These are phyloP conservation scores for Yarrowia osloensis DNA, from an alignment of 805 yeast genomes.

Conservation along the genomic window DNA sequence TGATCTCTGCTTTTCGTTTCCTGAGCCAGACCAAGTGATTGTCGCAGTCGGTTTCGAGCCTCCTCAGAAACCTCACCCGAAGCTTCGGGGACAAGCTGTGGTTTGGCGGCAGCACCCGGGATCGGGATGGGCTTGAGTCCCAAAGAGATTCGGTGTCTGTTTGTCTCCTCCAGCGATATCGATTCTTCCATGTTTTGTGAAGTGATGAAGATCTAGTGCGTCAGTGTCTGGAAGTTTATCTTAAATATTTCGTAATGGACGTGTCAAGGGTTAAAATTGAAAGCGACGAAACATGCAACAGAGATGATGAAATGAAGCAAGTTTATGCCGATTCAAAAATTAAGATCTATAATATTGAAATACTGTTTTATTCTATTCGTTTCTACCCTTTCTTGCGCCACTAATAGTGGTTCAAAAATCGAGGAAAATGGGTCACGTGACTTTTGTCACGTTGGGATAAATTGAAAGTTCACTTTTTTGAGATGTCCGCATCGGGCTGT, in stretches of 20 bases:
- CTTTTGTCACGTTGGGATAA: background rate
- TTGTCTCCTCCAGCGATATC: constrained; percentile 57
- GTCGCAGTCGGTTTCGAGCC: constrained; percentile 58
- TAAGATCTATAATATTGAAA: too few relatives aligned
- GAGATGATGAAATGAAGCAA: background rate
- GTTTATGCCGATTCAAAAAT: too few relatives aligned
- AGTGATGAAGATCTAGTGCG: background rate
- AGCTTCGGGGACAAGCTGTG: background rate
- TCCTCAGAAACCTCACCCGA: constrained; percentile 44
- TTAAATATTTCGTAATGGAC: background rate
- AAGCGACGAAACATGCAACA: background rate
- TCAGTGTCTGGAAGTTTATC: background rate
- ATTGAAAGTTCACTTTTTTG: background rate
- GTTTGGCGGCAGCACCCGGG: background rate
- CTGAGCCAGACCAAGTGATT: constrained; percentile 56
- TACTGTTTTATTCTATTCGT: too few relatives aligned
- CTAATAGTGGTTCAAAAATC: too few relatives aligned
- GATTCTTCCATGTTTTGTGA: constrained; percentile 32
- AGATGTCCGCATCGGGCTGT: too few relatives aligned
- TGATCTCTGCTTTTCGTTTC: constrained; percentile 40
- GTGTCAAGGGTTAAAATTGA: background rate
- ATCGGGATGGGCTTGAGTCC: constrained; percentile 56
- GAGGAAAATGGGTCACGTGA: background rate
- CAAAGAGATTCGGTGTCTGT: constrained; percentile 51
- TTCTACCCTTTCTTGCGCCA: too few relatives aligned